Evolutionary conservation across 2,329 filamentous ascomycete genomes (phyloP), one percentile per base, ranked within the genome.

Genomic region (Fusarium sacchari): DNA sequence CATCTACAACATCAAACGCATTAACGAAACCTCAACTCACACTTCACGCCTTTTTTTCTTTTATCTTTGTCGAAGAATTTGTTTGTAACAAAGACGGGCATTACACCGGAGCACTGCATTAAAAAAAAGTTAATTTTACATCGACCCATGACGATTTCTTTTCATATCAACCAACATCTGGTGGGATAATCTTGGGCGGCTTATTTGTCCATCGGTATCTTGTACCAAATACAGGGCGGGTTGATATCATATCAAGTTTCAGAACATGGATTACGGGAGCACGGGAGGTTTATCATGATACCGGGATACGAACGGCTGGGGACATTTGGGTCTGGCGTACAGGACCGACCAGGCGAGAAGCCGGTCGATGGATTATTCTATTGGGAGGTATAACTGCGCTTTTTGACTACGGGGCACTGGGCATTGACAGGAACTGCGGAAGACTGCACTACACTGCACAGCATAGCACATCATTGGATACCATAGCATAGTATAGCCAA

Each of bases 81-180:
- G 75, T 81, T 85, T 80, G 83, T 86, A 86, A 65, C 80, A 85
- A 74, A 84, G 78, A 83, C 80, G 81, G 83, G 84, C 85, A 85
- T 85, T 79, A 80, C 75, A 84, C 77, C 78, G 84, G 85, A 86
- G 84, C 83, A 85, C 81, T 84, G 84, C 84, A 85, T 86, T 83
- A 83, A 84, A 84, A 84, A 84, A 82, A 81, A 79, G 74, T 74
- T 75, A 77, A 67, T 72, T 74, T 76, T 77, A 73, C 58, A 69
- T 70, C 57, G 67, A 76, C 62, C 64, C 74, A 75, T 69, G 71
- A 65, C 69, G 67, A 75, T 69, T 74, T 66, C 66, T 66, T 59
- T 72, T 71, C 39, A 39, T 67, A 66, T 71, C 72, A 52, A 70
- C 67, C 71, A 60, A 34, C 47, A 69, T 60, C 61, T 46, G 71